phyloP scores from a whole-genome alignment of 139 green algal genomes.

The Spirogloea muscicola region DNA sequence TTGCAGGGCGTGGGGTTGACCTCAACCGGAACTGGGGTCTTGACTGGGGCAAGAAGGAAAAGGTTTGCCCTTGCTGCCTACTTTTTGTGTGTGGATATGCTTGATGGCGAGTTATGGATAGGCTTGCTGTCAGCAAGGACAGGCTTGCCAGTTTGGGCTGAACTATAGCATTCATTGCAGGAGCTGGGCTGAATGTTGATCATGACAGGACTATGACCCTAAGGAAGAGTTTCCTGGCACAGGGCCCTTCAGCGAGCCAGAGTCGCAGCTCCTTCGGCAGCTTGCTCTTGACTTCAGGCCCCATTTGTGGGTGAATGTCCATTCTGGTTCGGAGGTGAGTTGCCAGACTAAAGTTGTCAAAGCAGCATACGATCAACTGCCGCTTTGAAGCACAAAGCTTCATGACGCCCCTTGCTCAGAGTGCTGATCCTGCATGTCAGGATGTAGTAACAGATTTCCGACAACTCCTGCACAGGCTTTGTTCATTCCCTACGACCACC shows the following conservation, averaged over 20 bases:
- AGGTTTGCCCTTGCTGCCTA: constrained; percentile 23
- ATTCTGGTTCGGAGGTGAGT: constrained; percentile 86
- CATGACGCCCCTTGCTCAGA: background rate
- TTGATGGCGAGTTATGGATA: background rate
- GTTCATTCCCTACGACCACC: constrained; percentile 93
- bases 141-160: background rate
- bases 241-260: constrained; percentile 77
- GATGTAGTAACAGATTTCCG: background rate
- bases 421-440: background rate
- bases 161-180: background rate
- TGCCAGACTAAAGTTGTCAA: background rate
- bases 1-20: constrained; percentile 83
- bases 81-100: background rate
- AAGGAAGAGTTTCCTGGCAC: constrained; percentile 90
- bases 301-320: constrained; percentile 92
- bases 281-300: constrained; percentile 67
- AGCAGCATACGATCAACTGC: too few species aligned
- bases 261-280: constrained; percentile 66
- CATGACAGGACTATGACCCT: too few species aligned
- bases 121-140: background rate
- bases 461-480: constrained; percentile 68
- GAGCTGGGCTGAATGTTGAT: background rate
- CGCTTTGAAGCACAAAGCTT: too few species aligned
- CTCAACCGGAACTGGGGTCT: constrained; percentile 92
- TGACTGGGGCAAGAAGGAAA: constrained; percentile 93